These are phyloP conservation scores for Ustilago shanxiensis DNA, from an alignment of 1,284 basidiomycete genomes.

Conservation along the genomic window DNA sequence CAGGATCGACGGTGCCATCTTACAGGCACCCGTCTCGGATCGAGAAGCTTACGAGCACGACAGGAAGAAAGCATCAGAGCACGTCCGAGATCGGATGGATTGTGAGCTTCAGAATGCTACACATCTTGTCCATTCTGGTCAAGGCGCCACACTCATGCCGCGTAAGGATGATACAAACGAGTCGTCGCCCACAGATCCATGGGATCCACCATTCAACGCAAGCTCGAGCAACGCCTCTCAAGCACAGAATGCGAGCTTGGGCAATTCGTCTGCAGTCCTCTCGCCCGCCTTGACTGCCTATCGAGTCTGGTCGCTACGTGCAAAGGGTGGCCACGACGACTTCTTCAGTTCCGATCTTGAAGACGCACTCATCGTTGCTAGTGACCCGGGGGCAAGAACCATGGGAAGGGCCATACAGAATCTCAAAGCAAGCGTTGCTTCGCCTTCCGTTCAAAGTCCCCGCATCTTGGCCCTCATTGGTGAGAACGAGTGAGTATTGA, in stretches of 20 bases:
- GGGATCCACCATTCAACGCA: background rate
- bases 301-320: slow-evolving; percentile 59
- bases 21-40: slow-evolving; percentile 67
- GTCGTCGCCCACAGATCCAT: slow-evolving; percentile 22
- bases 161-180: slow-evolving; percentile 6
- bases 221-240: background rate
- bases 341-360: slow-evolving; percentile 60
- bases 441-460: background rate
- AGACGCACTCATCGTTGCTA: slow-evolving; percentile 33
- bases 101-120: slow-evolving; percentile 29
- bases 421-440: slow-evolving; percentile 9
- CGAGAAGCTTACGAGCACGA: slow-evolving; percentile 54
- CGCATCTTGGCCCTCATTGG: slow-evolving; percentile 59
- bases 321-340: slow-evolving; percentile 61
- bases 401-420: slow-evolving; percentile 30
- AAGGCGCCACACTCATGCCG: slow-evolving; percentile 31
- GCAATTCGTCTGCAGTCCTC: slow-evolving; percentile 51
- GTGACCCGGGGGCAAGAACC: slow-evolving; percentile 13
- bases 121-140: slow-evolving; percentile 18
- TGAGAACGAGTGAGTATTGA: slow-evolving; percentile 55
- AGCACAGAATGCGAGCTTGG: background rate
- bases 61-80: background rate
- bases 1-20: slow-evolving; percentile 57
- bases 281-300: slow-evolving; percentile 64
- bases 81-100: slow-evolving; percentile 17